phyloP scores from a whole-genome alignment of 352 stramenopile genomes.

The Phytophthora meadii region DNA sequence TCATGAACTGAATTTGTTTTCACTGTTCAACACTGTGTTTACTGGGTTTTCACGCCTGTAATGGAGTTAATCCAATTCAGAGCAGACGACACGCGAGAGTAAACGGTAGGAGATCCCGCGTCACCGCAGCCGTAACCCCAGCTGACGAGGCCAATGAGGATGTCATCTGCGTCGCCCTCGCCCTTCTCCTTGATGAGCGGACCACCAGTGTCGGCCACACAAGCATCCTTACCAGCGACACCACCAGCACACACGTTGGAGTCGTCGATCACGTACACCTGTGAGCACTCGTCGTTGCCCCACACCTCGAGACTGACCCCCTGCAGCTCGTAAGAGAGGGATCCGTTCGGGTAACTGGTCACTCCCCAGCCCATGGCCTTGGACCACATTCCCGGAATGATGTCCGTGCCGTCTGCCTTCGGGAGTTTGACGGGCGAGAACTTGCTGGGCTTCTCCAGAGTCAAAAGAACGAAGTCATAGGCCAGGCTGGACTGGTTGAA shows the following conservation, averaged over 20 bases:
- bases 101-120: conserved; percentile 50
- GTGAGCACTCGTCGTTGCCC: conserved; percentile 39
- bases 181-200: conserved; percentile 44
- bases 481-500: background rate
- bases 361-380: conserved; percentile 45
- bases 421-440: conserved; percentile 42
- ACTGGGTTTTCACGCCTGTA: background rate
- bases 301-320: conserved; percentile 45
- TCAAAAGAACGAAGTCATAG: conserved; percentile 58
- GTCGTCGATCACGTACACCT: conserved; percentile 27
- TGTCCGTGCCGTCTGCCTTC: conserved; percentile 30
- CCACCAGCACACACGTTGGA: conserved; percentile 57
- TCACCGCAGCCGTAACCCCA: conserved; percentile 57
- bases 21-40: no score
- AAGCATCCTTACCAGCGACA: conserved; percentile 22
- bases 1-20: no score
- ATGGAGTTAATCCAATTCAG: conserved; percentile 41
- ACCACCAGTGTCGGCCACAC: conserved; percentile 54
- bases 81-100: conserved; percentile 54
- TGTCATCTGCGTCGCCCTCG: conserved; percentile 26
- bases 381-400: conserved; percentile 25
- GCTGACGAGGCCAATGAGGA: conserved; percentile 57
- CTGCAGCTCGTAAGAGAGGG: conserved; percentile 33
- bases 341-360: conserved; percentile 29
- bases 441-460: conserved; percentile 41